Evolutionary conservation across 1,284 basidiomycete genomes (phyloP).

Genomic region (Leccinum proliferum): DNA sequence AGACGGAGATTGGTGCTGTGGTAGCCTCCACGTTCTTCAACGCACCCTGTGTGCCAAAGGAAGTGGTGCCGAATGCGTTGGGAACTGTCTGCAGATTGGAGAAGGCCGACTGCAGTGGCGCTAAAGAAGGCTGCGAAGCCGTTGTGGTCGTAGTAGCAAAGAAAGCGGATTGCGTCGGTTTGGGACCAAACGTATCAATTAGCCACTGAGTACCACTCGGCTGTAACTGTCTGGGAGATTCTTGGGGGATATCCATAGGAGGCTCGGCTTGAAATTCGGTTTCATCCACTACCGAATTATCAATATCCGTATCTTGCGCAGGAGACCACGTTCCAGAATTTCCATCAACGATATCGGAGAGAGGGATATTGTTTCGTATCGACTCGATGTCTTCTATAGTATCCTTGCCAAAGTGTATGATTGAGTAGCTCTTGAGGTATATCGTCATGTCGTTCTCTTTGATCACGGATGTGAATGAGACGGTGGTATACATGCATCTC

Average conservation of each 20-base stretch:
- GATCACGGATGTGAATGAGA: slow-evolving; percentile 85
- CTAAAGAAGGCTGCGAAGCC: slow-evolving; percentile 13
- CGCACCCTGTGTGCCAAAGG: slow-evolving; percentile 16
- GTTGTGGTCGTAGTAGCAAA: neutral
- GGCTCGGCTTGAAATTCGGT: slow-evolving; percentile 22
- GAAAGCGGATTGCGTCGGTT: slow-evolving; percentile 24
- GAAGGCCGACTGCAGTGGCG: slow-evolving; percentile 35
- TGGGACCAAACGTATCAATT: slow-evolving; percentile 31
- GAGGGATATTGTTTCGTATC: slow-evolving; percentile 56
- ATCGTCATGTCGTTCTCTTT: slow-evolving; percentile 74
- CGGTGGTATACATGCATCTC: slow-evolving; percentile 97
- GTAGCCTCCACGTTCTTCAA: slow-evolving; percentile 4
- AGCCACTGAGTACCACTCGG: slow-evolving; percentile 38
- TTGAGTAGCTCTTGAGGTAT: slow-evolving; percentile 70
- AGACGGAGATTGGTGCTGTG: slow-evolving; percentile 6
- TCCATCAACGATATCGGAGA: slow-evolving; percentile 80
- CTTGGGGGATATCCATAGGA: neutral
- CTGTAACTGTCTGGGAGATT: slow-evolving; percentile 16
- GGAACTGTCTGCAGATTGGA: slow-evolving; percentile 33
- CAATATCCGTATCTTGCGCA: slow-evolving; percentile 24
- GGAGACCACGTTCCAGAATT: slow-evolving; percentile 31
- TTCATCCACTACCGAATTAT: slow-evolving; percentile 21
- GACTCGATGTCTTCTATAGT: slow-evolving; percentile 71
- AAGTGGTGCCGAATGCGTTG: slow-evolving; percentile 27
- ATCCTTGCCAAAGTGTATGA: slow-evolving; percentile 66